These are phyloP conservation scores for Eucalyptus globulus DNA, from an alignment of 345 rosid genomes.

Conservation along the genomic window DNA sequence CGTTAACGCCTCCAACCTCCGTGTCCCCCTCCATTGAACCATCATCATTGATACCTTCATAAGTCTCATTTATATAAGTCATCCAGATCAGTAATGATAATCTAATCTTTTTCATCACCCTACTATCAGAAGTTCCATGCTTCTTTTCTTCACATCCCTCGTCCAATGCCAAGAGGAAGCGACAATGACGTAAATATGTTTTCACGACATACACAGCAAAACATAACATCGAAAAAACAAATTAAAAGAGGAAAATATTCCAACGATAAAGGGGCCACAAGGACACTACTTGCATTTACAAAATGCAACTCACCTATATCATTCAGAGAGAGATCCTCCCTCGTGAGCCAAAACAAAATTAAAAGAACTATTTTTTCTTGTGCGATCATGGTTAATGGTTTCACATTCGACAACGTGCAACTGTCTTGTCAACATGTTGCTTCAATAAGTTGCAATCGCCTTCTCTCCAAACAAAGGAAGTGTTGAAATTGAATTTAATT, in stretches of 20 bases:
- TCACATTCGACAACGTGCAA: not conserved
- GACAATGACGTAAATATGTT: not conserved
- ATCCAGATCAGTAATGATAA: not conserved
- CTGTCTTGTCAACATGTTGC: fast-evolving
- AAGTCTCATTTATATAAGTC: not conserved
- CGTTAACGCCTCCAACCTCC: not conserved
- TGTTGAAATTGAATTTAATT: not conserved
- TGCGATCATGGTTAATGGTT: fast-evolving
- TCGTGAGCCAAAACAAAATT: too few relatives aligned
- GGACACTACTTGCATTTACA: not conserved
- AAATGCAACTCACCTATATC: not conserved
- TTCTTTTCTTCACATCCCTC: not conserved
- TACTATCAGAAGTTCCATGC: not conserved
- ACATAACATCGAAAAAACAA: not conserved
- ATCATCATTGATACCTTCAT: not conserved
- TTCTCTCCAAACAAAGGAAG: not conserved
- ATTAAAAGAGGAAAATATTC: not conserved
- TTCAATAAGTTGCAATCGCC: not conserved
- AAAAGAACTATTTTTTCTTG: too few relatives aligned
- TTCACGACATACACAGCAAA: not conserved
- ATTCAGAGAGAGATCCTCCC: not conserved
- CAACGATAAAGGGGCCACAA: not conserved
- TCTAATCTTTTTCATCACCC: not conserved
- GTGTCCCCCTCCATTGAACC: not conserved
- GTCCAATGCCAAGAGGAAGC: not conserved